phyloP scores from a whole-genome alignment of 768 basidiomycete genomes.

The Macrocybe gigantea region DNA sequence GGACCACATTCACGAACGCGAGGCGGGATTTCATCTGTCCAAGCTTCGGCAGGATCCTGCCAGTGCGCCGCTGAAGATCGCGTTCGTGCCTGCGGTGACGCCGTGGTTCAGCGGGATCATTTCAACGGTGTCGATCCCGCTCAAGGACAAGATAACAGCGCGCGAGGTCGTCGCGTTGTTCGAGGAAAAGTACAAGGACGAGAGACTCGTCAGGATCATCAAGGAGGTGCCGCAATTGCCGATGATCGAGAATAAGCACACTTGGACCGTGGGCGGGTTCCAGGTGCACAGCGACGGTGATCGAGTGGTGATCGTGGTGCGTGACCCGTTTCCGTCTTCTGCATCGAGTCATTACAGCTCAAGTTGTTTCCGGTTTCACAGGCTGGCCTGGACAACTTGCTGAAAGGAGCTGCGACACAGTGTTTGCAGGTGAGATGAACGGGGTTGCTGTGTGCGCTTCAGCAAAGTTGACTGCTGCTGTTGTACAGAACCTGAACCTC shows the following conservation, averaged over 20 bases:
- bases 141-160: constrained; percentile 62
- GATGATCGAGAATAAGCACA: constrained; percentile 80
- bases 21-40: constrained; percentile 82
- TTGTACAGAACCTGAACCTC: constrained; percentile 76
- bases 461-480: not conserved
- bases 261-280: constrained; percentile 88
- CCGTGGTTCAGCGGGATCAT: constrained; percentile 98
- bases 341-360: not conserved
- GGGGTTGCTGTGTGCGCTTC: not conserved
- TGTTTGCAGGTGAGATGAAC: constrained; percentile 69
- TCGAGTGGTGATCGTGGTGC: constrained; percentile 88
- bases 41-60: constrained; percentile 36
- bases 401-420: constrained; percentile 99
- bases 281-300: constrained; percentile 88
- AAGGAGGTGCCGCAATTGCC: constrained; percentile 66
- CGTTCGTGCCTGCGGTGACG: constrained; percentile 83
- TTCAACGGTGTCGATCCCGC: constrained; percentile 78
- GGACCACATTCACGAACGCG: constrained; percentile 98
- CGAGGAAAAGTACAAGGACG: constrained; percentile 68
- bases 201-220: constrained; percentile 65
- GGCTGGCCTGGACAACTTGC: constrained; percentile 93
- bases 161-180: constrained; percentile 69
- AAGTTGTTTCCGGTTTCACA: constrained; percentile 18
- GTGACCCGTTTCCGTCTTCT: constrained; percentile 21
- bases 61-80: constrained; percentile 43